Evolutionary conservation across 306 rosid genomes (phyloP), one percentile per base, ranked within the genome.

Genomic region (Prinsepia uniflora): DNA sequence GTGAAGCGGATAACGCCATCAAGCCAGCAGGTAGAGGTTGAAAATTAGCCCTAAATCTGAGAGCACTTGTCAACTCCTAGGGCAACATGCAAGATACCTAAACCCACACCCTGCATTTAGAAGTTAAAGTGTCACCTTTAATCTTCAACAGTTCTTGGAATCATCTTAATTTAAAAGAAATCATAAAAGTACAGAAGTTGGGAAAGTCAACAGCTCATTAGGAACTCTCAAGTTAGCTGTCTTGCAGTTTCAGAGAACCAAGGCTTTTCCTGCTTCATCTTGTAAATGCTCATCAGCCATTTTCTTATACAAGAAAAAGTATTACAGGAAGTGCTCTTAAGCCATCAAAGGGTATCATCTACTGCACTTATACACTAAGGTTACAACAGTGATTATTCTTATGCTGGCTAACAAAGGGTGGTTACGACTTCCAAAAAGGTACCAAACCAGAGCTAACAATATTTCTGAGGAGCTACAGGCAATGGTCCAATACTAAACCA

Each of bases 41-140:
- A 84, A 75, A 82, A 78, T 82, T 79, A 80, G 80, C 87, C 88
- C 91, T 87, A 92, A 91, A 72, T 81, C 68, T 81, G 80, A 72
- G 85, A 85, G 86, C 90, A 85, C 84, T 81, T 81, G 87, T 83
- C 89, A 87, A 87, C 90, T 87, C 94, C 94, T 87, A 87, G 72
- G 81, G 98, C 87, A 87, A 87, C 85, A 89, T 79, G 88, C 89
- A 87, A 83, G 85, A 87, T 68, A 87, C 86, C 96, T 92, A 92
- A 85, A 87, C 94, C 81, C 96, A 78, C 96, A 78, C 86, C 97
- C 97, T 89, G 97, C 97, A 92, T 79, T 89, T 92, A 69, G 82
- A 92, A 75, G 77, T 85, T 68, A 80, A n/a, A 82, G 81, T 30
- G 36, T 81, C 80, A 88, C 91, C 82, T 81, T 84, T 80, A 71